A percentile compares a stretch with the other conserved stretches of the same genome.
Evolutionary conservation across 768 basidiomycete genomes (phyloP).

Genomic region (Hygrophoropsis aurantiaca): DNA sequence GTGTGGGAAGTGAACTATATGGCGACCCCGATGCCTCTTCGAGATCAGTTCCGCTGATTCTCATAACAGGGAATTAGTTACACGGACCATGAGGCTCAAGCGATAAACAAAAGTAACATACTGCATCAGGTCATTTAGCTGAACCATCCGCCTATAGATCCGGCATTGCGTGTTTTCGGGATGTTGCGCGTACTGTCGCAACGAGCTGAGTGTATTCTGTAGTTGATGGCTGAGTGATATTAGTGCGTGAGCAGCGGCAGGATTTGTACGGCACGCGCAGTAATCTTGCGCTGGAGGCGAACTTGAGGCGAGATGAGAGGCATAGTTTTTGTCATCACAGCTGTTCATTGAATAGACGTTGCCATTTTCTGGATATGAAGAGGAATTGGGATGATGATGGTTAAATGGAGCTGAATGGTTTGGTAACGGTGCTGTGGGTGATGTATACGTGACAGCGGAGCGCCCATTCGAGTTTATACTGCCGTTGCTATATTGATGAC

Average conservation of each 20-base stretch:
- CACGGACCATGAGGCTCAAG: constrained; percentile 30
- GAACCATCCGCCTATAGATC: constrained; percentile 57
- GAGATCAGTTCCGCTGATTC: constrained; percentile 51
- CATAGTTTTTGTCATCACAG: constrained; percentile 35
- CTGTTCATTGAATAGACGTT: constrained; percentile 36
- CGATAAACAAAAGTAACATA: constrained; percentile 40
- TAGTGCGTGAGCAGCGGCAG: constrained; percentile 57
- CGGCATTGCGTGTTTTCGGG: constrained; percentile 52
- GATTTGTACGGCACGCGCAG: constrained; percentile 65
- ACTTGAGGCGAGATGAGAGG: constrained; percentile 29
- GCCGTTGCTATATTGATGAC: constrained; percentile 31
- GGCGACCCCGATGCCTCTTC: constrained; percentile 45
- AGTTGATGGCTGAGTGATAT: constrained; percentile 65
- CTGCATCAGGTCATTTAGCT: constrained; percentile 66
- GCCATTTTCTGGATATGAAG: constrained; percentile 33
- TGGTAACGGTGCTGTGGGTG: constrained; percentile 24
- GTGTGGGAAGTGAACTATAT: constrained; percentile 56
- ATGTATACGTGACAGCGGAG: constrained; percentile 32
- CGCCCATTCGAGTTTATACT: constrained; percentile 27
- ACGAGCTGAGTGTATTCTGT: constrained; percentile 51
- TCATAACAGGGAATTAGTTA: constrained; percentile 32
- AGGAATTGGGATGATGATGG: constrained; percentile 32
- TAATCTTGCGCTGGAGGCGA: constrained; percentile 37
- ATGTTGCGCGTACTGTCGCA: constrained; percentile 64
- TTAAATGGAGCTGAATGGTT: constrained; percentile 33